These are phyloP conservation scores for Nicotiana undulata DNA, from an alignment of 257 asterid species.

Conservation along the genomic window DNA sequence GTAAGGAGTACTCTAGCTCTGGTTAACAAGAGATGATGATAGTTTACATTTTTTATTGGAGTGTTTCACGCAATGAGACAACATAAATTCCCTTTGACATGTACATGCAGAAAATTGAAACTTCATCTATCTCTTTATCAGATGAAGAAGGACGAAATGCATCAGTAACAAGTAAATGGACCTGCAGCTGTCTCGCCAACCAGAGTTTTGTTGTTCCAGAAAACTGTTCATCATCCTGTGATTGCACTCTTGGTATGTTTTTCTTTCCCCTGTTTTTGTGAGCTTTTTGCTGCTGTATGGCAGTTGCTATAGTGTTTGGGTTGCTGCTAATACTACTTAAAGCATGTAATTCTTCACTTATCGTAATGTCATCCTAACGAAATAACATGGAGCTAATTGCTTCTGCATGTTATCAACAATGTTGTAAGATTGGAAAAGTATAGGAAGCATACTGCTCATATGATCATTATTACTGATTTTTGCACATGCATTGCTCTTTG, in stretches of 20 bases:
- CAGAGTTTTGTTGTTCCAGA: slow-evolving; percentile 21
- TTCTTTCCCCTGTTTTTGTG: background rate
- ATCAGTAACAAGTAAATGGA: slow-evolving; percentile 52
- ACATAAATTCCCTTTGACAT: background rate
- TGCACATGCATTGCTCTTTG: background rate
- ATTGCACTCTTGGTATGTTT: slow-evolving; percentile 64
- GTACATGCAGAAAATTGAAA: slow-evolving; percentile 1
- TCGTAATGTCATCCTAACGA: background rate
- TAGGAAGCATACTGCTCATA: background rate
- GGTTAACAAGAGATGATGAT: background rate
- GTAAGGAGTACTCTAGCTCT: background rate
- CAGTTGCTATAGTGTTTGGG: background rate
- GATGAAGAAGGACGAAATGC: slow-evolving; percentile 30
- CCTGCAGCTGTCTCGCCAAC: slow-evolving; percentile 65
- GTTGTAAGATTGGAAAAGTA: background rate
- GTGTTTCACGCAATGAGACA: background rate
- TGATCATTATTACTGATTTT: background rate
- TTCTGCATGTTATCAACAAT: background rate
- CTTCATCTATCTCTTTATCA: background rate
- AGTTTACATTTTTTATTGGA: background rate
- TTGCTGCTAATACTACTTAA: background rate
- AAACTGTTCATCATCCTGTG: slow-evolving; percentile 80
- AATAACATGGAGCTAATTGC: background rate
- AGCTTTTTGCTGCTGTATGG: background rate
- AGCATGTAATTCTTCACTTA: background rate